These are phyloP conservation scores for Chlorencoelia australis DNA, from an alignment of 2,329 filamentous ascomycete genomes.

Conservation along the genomic window DNA sequence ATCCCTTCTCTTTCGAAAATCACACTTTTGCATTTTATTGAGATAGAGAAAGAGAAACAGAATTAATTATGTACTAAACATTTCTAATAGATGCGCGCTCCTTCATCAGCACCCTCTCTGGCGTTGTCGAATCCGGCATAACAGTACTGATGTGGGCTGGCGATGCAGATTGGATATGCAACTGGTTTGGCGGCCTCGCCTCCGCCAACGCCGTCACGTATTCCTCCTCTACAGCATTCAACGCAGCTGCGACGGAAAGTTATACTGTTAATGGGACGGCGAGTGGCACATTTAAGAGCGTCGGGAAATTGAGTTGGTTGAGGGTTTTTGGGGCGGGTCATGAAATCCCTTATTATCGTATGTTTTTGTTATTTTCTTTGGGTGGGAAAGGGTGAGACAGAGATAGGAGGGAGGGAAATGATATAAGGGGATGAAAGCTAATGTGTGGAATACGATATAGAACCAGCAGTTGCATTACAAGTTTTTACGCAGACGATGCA, in stretches of 20 bases:
- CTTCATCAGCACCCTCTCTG: constrained; percentile 34
- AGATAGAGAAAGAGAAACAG: too few species aligned
- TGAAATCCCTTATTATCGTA: constrained; percentile 22
- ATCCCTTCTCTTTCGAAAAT: constrained; percentile 6
- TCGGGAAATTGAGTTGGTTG: constrained; percentile 39
- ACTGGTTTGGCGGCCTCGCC: constrained; percentile 42
- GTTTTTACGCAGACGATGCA: constrained; percentile 37
- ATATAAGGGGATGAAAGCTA: too few species aligned
- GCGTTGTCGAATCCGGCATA: constrained; percentile 38
- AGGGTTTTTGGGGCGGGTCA: constrained; percentile 38
- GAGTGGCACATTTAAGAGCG: constrained; percentile 40
- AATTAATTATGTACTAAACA: constrained; percentile 14
- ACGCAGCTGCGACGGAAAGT: constrained; percentile 25
- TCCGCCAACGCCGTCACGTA: constrained; percentile 38
- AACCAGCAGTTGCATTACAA: constrained; percentile 35
- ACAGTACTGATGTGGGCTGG: constrained; percentile 33
- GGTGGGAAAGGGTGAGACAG: too few species aligned
- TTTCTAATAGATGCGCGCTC: constrained; percentile 29
- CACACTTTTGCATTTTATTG: too few species aligned
- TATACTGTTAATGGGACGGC: constrained; percentile 40
- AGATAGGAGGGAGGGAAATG: too few species aligned
- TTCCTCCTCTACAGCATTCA: constrained; percentile 32
- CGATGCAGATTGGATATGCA: constrained; percentile 49
- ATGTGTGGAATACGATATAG: constrained; percentile 19
- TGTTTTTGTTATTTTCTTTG: too few species aligned